These are phyloP conservation scores for Eucalyptus cloeziana DNA, from an alignment of 345 rosid genomes.

Conservation along the genomic window DNA sequence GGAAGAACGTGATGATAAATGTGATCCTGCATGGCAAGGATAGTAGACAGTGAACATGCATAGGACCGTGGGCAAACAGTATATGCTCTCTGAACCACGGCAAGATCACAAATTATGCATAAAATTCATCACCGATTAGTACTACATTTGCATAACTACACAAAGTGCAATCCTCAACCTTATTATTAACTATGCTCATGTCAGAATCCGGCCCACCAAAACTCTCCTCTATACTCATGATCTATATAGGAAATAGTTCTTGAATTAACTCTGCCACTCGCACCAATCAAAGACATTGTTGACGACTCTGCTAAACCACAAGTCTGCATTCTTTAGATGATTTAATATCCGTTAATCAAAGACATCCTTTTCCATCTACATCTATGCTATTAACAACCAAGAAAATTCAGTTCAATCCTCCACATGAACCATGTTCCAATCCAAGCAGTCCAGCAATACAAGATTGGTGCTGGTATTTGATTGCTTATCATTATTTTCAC, in stretches of 20 bases:
- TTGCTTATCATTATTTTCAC: background rate
- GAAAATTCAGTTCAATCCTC: background rate
- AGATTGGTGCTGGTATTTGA: background rate
- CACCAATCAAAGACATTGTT: background rate
- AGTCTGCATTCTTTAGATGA: background rate
- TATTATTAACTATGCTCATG: background rate
- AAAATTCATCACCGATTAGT: background rate
- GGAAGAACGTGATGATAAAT: constrained; percentile 54
- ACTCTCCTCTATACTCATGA: too few relatives aligned
- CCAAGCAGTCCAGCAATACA: background rate
- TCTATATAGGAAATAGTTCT: background rate
- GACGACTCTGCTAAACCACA: background rate
- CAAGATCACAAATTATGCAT: background rate
- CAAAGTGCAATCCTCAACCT: background rate
- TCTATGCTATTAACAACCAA: background rate
- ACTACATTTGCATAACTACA: background rate
- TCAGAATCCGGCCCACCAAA: too few relatives aligned
- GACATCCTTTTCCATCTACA: background rate
- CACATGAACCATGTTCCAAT: background rate
- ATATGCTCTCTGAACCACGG: background rate
- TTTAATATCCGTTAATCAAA: background rate
- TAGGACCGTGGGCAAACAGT: background rate
- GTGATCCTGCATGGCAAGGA: constrained; percentile 47
- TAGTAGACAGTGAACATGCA: background rate
- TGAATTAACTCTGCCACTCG: background rate